Base-by-base conservation (phyloP, 768 basidiomycete species). In the Mycena leptocephala region DNA sequence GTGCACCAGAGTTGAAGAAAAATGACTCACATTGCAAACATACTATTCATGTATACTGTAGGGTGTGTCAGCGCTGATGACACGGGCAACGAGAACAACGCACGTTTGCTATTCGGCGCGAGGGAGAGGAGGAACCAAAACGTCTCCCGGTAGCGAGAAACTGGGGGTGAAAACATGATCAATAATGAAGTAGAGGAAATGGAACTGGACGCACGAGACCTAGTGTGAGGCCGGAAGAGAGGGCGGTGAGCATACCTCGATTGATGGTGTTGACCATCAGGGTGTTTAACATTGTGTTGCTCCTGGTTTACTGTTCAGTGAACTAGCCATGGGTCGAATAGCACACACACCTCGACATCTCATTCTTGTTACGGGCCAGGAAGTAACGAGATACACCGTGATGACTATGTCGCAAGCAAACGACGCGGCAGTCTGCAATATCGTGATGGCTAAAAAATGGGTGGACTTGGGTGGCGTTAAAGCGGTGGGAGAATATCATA, bases 1-100 rank as follows among this genome's bases (percentile, higher is more conserved):
- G 58, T 11, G 18, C 28, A 26, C 32, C n/a, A 5, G 33, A 13
- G 0, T 16, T 61, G 16, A 24, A 41, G 14, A 33, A n/a, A 26
- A 14, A 22, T 11, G 18, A 48, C 64, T 10, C 48, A 77, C 76
- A 72, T 77, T 20, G 76, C 61, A 14, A 77, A 43, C 76, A 77
- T 77, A 58, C 76, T 77, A 32, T 77, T 77, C 76, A 74, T 74
- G 46, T 77, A 77, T 8, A 74, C 76, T 77, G 58, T 43, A 18
- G 5, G 16, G 28, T 22, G n/a, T 10, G 43, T 39, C 3, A 24
- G 39, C 7, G 24, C 18, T 5, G 14, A n/a, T 9, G 5, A 16
- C 2, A 22, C 6, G 22, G 33, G 8, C 22, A 56, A 28, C 10
- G 28, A 30, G 30, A 46, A 28, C 2, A 35, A 61, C 76, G 1